Conservation (phyloP, 2,329 filamentous ascomycete species). For the Clonostachys solani region DNA sequence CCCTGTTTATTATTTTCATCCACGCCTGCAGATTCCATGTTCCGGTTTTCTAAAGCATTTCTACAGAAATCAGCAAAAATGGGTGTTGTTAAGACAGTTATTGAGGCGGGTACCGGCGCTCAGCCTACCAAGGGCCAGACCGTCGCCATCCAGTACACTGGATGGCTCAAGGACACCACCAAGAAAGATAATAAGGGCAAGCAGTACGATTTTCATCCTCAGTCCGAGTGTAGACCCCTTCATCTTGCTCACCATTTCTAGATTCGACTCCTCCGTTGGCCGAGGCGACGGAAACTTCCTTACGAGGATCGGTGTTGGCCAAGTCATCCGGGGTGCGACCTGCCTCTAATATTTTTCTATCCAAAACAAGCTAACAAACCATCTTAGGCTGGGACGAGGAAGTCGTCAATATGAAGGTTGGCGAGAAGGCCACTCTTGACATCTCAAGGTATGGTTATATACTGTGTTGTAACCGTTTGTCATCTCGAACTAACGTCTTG, state of each 20-base stretch:
- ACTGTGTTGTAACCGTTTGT: too few relatives aligned
- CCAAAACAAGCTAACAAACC: not conserved
- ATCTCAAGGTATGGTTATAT: conserved; percentile 60
- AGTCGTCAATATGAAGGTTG: conserved; percentile 79
- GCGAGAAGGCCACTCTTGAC: conserved; percentile 82
- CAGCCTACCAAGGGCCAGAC: conserved; percentile 62
- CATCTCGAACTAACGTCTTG: conserved; percentile 6
- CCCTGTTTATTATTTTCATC: too few relatives aligned
- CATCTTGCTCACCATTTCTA: conserved; percentile 26
- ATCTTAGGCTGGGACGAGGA: conserved; percentile 78
- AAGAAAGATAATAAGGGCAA: conserved; percentile 62
- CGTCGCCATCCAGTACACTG: conserved; percentile 88
- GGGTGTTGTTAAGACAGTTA: conserved; percentile 68
- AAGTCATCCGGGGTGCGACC: conserved; percentile 78
- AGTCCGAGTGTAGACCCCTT: not conserved
- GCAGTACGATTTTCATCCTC: conserved; percentile 52
- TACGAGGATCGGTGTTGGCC: conserved; percentile 73
- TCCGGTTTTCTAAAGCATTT: not conserved
- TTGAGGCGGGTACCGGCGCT: conserved; percentile 57
- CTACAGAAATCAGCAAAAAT: conserved; percentile 32
- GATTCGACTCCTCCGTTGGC: conserved; percentile 84
- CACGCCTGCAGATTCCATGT: too few relatives aligned
- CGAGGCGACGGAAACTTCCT: conserved; percentile 68
- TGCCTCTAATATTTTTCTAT: not conserved
- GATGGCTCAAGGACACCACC: conserved; percentile 69